phyloP scores from a whole-genome alignment of 495 filamentous ascomycete genomes.

The Melanomma pulvis-pyrius region DNA sequence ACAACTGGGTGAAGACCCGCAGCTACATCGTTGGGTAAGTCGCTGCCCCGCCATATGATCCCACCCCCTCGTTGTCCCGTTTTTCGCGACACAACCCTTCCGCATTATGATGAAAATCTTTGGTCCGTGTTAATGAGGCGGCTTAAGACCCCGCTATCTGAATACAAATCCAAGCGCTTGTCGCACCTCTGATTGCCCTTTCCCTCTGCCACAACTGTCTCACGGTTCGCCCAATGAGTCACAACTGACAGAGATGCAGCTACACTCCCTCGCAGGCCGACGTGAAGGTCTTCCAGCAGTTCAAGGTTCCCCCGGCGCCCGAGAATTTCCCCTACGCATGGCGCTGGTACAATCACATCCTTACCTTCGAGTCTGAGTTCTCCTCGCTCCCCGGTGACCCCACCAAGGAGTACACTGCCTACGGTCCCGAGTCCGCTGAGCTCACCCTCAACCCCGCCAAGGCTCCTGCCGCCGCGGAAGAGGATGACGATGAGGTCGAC shows the following conservation, averaged over 20 bases:
- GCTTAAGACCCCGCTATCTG: slow-evolving; percentile 93
- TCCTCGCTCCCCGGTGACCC: slow-evolving; percentile 87
- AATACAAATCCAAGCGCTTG: slow-evolving; percentile 76
- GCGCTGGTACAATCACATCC: slow-evolving; percentile 99
- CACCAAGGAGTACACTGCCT: slow-evolving; percentile 81
- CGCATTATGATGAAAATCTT: slow-evolving; percentile 77
- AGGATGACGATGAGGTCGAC: slow-evolving; percentile 83
- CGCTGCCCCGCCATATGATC: slow-evolving; percentile 22
- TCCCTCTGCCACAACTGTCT: slow-evolving; percentile 24
- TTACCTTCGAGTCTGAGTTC: slow-evolving; percentile 88
- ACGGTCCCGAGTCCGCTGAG: slow-evolving; percentile 81
- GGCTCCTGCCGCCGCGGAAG: slow-evolving; percentile 70
- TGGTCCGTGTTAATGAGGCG: slow-evolving; percentile 99
- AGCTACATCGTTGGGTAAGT: slow-evolving; percentile 93
- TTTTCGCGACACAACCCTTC: slow-evolving; percentile 16
- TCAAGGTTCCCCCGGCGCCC: slow-evolving; percentile 72
- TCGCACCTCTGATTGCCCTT: slow-evolving; percentile 75
- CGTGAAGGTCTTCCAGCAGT: slow-evolving; percentile 88
- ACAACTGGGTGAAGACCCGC: slow-evolving; percentile 85
- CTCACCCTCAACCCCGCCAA: slow-evolving; percentile 82
- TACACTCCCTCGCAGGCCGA: slow-evolving; percentile 90
- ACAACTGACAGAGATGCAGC: slow-evolving; percentile 52
- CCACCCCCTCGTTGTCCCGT: slow-evolving; percentile 18
- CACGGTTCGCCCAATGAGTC: not conserved
- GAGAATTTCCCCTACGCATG: slow-evolving; percentile 90